These are phyloP conservation scores for Dryadomyces quercus-mongolicae DNA, from an alignment of 2,329 filamentous ascomycete species.

Conservation along the genomic window DNA sequence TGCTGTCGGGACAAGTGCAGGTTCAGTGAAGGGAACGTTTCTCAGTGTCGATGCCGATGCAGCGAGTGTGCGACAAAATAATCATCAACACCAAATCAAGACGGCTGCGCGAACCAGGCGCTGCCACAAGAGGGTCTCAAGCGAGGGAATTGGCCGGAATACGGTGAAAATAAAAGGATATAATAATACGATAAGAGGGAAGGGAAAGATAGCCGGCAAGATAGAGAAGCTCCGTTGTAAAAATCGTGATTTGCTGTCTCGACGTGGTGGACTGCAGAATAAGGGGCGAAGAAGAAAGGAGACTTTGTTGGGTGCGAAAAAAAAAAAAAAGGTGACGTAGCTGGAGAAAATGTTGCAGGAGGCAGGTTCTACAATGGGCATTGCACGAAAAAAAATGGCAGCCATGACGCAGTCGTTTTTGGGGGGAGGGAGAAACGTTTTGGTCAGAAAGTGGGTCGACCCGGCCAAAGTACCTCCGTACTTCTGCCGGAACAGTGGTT, in stretches of 20 bases:
- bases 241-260: background rate
- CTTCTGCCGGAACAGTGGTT: background rate
- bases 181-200: conserved; percentile 1
- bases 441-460: background rate
- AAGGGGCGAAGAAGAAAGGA: background rate
- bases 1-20: background rate
- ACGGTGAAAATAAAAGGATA: background rate
- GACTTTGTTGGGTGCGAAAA: background rate
- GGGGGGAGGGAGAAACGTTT: background rate
- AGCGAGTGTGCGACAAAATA: background rate
- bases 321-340: conserved; percentile 13
- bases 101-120: background rate
- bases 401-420: conserved; percentile 5
- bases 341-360: conserved; percentile 12
- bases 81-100: background rate
- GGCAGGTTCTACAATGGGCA: conserved; percentile 2
- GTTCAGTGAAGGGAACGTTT: background rate
- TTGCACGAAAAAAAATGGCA: conserved; percentile 4
- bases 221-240: background rate
- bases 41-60: background rate
- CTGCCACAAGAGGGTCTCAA: background rate
- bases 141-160: conserved; percentile 4
- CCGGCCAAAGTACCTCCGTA: background rate
- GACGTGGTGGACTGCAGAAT: background rate
- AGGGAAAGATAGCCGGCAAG: background rate